A percentile compares a stretch with the other conserved stretches of the same genome.
These are phyloP conservation scores for Neofusicoccum umdonicola DNA, from an alignment of 2,329 filamentous ascomycete genomes.

Conservation along the genomic window DNA sequence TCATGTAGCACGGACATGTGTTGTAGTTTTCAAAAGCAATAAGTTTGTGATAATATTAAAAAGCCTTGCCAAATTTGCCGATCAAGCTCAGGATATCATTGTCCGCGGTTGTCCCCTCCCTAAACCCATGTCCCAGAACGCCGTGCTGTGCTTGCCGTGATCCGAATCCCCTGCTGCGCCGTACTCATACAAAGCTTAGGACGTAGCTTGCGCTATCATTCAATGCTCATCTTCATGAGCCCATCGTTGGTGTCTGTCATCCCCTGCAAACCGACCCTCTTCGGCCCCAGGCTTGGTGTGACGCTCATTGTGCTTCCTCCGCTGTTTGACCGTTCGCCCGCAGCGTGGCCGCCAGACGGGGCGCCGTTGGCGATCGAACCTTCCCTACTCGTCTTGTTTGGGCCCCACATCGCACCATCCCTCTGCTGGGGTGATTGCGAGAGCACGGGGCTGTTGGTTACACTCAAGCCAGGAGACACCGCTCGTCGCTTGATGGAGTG, in stretches of 20 bases:
- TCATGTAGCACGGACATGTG: too few species aligned
- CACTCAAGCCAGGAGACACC: constrained; percentile 86
- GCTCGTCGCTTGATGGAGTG: constrained; percentile 86
- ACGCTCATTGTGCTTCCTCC: constrained; percentile 48
- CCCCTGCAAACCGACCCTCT: constrained; percentile 65
- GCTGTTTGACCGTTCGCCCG: constrained; percentile 47
- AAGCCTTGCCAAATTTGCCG: neutral
- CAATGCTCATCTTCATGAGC: constrained; percentile 95
- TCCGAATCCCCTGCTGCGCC: neutral
- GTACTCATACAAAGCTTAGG: neutral
- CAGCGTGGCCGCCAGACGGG: constrained; percentile 48
- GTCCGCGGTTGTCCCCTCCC: neutral
- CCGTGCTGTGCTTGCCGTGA: neutral
- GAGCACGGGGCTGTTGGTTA: constrained; percentile 83
- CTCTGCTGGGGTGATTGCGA: constrained; percentile 76
- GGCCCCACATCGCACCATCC: constrained; percentile 67
- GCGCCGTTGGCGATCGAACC: constrained; percentile 43
- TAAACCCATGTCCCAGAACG: neutral
- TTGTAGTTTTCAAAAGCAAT: too few species aligned
- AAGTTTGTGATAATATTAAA: neutral
- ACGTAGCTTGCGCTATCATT: constrained; percentile 52
- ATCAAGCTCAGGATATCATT: constrained; percentile 3
- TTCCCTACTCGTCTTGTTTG: constrained; percentile 61
- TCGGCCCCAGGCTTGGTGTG: constrained; percentile 44
- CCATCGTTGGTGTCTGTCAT: constrained; percentile 97